These are phyloP conservation scores for Eucalyptus shirleyi DNA, from an alignment of 345 rosid species.

Conservation along the genomic window DNA sequence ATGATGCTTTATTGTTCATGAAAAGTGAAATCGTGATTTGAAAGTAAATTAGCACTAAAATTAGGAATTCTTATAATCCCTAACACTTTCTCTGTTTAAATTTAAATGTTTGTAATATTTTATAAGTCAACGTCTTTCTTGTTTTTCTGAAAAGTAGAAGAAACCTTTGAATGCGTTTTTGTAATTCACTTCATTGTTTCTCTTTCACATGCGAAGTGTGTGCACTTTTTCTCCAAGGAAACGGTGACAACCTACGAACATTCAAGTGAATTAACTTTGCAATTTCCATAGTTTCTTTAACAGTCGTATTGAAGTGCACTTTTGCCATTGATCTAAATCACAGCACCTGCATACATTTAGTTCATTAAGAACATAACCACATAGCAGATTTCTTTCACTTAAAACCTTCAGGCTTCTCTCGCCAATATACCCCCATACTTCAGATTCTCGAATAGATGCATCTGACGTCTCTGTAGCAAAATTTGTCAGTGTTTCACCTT, in stretches of 20 bases:
- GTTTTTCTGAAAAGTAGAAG: neutral
- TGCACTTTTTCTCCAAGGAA: too few relatives aligned
- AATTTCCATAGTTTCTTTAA: too few relatives aligned
- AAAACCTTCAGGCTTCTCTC: too few relatives aligned
- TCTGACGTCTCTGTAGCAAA: too few relatives aligned
- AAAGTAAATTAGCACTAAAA: neutral
- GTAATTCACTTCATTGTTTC: neutral
- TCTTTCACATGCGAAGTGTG: neutral
- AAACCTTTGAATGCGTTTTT: too few relatives aligned
- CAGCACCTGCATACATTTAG: fast-evolving
- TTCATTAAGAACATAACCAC: too few relatives aligned
- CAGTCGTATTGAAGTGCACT: fast-evolving
- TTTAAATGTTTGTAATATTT: too few relatives aligned
- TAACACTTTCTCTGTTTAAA: neutral
- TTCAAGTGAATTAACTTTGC: too few relatives aligned
- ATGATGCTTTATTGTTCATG: neutral
- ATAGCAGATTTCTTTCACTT: fast-evolving
- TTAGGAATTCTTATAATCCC: neutral
- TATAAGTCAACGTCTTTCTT: neutral
- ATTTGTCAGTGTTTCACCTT: fast-evolving
- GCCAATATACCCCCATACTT: fast-evolving
- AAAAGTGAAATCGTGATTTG: neutral
- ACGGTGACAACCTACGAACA: fast-evolving
- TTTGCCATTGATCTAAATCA: too few relatives aligned
- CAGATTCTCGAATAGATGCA: fast-evolving